Evolutionary conservation across 78 protist species (phyloP).

Genomic region (Dictyostelium purpureum): DNA sequence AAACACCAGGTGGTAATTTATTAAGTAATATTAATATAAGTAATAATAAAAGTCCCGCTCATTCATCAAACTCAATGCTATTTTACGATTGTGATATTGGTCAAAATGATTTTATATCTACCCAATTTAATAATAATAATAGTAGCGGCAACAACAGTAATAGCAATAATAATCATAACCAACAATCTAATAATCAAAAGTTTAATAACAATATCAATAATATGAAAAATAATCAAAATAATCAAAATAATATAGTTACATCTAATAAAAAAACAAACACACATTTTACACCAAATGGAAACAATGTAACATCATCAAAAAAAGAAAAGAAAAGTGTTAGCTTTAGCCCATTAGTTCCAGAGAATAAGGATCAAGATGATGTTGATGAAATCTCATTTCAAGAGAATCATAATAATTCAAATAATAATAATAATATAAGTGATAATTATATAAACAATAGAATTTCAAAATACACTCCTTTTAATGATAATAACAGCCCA

Average conservation of each 20-base stretch:
- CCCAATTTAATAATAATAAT: neutral
- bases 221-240: no score
- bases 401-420: neutral
- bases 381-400: neutral
- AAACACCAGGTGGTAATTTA: no score
- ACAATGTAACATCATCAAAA: neutral
- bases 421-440: neutral
- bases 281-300: neutral
- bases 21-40: neutral
- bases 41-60: neutral
- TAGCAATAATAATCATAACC: neutral
- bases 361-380: neutral
- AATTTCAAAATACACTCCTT: neutral
- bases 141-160: neutral
- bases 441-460: neutral
- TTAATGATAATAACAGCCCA: neutral
- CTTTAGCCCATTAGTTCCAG: neutral
- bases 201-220: no score
- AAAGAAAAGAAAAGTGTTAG: slow-evolving; percentile 33
- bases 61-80: neutral
- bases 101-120: neutral
- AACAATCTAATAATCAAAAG: neutral
- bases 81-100: slow-evolving; percentile 4
- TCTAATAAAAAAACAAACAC: neutral
- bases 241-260: no score